Percentiles rank a stretch among this genome's conserved stretches.
Evolutionary conservation across 345 rosid species (phyloP).

Genomic region (Euphorbia lathyris): DNA sequence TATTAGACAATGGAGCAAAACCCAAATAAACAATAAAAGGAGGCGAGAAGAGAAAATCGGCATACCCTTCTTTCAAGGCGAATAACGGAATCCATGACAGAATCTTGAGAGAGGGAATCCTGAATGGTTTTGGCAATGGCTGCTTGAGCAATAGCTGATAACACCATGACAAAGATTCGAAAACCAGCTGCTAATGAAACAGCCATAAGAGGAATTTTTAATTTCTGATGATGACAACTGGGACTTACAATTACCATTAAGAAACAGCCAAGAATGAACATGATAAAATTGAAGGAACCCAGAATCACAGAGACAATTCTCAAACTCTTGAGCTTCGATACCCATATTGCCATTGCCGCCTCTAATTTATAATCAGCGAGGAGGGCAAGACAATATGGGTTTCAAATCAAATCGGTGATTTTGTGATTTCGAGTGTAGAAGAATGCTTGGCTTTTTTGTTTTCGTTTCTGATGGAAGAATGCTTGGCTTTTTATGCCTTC

Average conservation of each 20-base stretch:
- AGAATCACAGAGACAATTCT: slow-evolving; percentile 44
- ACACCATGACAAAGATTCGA: slow-evolving; percentile 52
- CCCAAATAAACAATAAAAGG: too few species aligned
- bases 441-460: not conserved
- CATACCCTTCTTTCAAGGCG: slow-evolving; percentile 59
- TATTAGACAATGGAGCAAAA: not conserved
- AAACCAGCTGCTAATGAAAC: slow-evolving; percentile 53
- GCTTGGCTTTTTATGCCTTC: too few species aligned
- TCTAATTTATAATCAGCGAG: too few species aligned
- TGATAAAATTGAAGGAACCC: slow-evolving; percentile 42
- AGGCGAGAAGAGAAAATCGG: not conserved
- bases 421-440: not conserved
- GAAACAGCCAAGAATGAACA: slow-evolving; percentile 49
- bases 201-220: slow-evolving; percentile 29
- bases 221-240: slow-evolving; percentile 30
- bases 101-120: slow-evolving; percentile 41
- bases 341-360: slow-evolving; percentile 32
- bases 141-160: slow-evolving; percentile 58
- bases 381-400: not conserved
- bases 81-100: slow-evolving; percentile 33
- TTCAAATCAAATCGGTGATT: not conserved
- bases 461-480: too few species aligned
- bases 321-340: slow-evolving; percentile 38
- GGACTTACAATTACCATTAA: slow-evolving; percentile 32
- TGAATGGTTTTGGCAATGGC: slow-evolving; percentile 59